phyloP scores from a whole-genome alignment of 768 basidiomycete species.

The Rhodotorula paludigena region DNA sequence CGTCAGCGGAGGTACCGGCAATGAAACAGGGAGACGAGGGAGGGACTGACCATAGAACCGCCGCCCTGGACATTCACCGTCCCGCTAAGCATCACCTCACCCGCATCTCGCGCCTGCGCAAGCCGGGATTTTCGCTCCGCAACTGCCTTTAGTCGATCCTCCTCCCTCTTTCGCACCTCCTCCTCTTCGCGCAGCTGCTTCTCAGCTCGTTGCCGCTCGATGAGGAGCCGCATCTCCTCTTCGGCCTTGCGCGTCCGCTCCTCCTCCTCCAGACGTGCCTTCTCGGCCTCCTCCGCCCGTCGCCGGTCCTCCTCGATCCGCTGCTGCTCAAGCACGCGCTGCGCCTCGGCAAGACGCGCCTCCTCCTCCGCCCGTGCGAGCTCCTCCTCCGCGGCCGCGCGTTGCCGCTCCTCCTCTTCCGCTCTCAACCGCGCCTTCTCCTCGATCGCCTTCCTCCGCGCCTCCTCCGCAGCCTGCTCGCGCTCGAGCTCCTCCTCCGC shows the following conservation, averaged over 20 bases:
- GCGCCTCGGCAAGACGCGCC: background rate
- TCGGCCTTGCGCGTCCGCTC: conserved; percentile 15
- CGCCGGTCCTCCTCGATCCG: background rate
- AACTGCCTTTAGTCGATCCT: background rate
- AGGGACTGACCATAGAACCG: conserved; percentile 14
- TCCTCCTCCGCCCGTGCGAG: background rate
- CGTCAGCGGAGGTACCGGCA: background rate
- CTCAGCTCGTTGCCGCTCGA: conserved; percentile 19
- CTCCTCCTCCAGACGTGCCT: conserved; percentile 4
- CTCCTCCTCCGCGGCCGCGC: conserved; percentile 6
- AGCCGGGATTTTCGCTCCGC: background rate
- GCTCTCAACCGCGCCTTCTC: background rate
- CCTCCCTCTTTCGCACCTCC: background rate
- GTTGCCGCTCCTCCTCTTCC: background rate
- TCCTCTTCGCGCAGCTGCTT: conserved; percentile 21
- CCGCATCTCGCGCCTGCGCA: background rate
- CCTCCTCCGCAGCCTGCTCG: conserved; percentile 4
- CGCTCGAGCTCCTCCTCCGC: conserved; percentile 26
- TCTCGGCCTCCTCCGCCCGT: background rate
- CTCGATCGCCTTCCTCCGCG: background rate
- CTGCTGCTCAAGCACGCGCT: background rate
- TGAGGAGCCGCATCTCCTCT: conserved; percentile 29
- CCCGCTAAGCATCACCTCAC: conserved; percentile 25
- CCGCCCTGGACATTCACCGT: conserved; percentile 27
- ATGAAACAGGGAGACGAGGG: background rate